phyloP scores from a whole-genome alignment of 2,329 filamentous ascomycete genomes.

The Corniculantispora saksenae region DNA sequence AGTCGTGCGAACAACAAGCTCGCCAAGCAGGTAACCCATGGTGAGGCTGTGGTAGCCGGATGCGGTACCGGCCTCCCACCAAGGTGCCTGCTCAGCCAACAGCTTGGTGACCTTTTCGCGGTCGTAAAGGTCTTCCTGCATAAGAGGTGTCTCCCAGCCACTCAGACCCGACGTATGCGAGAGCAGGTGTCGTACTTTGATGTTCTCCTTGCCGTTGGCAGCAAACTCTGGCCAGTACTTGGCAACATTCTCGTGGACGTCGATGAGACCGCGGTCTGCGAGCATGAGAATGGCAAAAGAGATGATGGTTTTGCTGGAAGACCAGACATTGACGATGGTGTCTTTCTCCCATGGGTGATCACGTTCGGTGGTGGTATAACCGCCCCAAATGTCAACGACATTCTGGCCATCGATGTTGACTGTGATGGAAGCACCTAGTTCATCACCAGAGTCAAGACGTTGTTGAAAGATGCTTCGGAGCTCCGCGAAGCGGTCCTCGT shows the following conservation, averaged over 20 bases:
- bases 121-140: constrained; percentile 36
- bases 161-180: constrained; percentile 41
- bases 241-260: constrained; percentile 38
- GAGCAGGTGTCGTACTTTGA: constrained; percentile 42
- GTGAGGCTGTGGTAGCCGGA: constrained; percentile 44
- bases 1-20: constrained; percentile 42
- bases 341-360: constrained; percentile 39
- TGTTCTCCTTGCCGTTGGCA: constrained; percentile 40
- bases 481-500: constrained; percentile 37
- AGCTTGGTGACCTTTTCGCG: constrained; percentile 29
- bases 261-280: constrained; percentile 40
- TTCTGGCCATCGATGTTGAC: constrained; percentile 42
- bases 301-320: constrained; percentile 37
- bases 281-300: constrained; percentile 31
- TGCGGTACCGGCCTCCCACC: constrained; percentile 45
- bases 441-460: constrained; percentile 38
- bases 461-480: constrained; percentile 37
- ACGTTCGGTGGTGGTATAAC: constrained; percentile 33
- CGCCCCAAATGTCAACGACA: constrained; percentile 48
- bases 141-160: constrained; percentile 34
- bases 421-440: constrained; percentile 46
- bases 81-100: constrained; percentile 43
- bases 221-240: constrained; percentile 50
- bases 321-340: constrained; percentile 44
- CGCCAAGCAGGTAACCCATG: constrained; percentile 44